These are phyloP conservation scores for Pseudopyrenochaeta lycopersici DNA, from an alignment of 2,329 filamentous ascomycete genomes.

Conservation along the genomic window DNA sequence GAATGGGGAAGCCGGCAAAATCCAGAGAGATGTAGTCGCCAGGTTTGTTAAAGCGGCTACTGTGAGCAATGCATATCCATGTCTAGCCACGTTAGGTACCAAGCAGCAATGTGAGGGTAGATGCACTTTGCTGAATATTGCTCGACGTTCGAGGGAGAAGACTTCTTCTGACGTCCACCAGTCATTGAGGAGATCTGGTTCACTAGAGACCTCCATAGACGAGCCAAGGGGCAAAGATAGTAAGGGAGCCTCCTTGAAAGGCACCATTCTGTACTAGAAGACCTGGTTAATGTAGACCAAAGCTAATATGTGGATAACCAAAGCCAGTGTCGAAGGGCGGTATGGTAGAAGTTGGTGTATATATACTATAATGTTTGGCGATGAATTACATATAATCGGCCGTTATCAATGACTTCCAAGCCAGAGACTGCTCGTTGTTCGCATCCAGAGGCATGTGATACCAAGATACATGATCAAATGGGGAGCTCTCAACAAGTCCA, in stretches of 20 bases:
- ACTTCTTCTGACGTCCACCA: conserved; percentile 47
- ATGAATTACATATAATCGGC: not conserved
- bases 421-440: not conserved
- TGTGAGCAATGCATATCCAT: conserved; percentile 52
- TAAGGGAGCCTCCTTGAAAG: conserved; percentile 2
- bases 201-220: conserved; percentile 45
- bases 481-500: not conserved
- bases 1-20: conserved; percentile 47
- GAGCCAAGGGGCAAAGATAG: not conserved
- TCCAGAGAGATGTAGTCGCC: conserved; percentile 50
- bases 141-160: conserved; percentile 57
- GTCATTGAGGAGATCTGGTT: conserved; percentile 50
- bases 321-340: not conserved
- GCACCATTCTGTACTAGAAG: not conserved
- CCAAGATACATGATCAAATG: not conserved
- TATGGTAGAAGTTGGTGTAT: not conserved
- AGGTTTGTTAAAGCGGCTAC: conserved; percentile 42
- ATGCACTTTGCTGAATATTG: conserved; percentile 56
- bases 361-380: not conserved
- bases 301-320: not conserved
- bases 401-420: not conserved
- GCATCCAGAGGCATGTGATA: not conserved
- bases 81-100: conserved; percentile 24
- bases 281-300: not conserved
- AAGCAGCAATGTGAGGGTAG: not conserved